phyloP scores from a whole-genome alignment of 192 early-diverging fungal genomes.

The Tieghemiomyces parasiticus region DNA sequence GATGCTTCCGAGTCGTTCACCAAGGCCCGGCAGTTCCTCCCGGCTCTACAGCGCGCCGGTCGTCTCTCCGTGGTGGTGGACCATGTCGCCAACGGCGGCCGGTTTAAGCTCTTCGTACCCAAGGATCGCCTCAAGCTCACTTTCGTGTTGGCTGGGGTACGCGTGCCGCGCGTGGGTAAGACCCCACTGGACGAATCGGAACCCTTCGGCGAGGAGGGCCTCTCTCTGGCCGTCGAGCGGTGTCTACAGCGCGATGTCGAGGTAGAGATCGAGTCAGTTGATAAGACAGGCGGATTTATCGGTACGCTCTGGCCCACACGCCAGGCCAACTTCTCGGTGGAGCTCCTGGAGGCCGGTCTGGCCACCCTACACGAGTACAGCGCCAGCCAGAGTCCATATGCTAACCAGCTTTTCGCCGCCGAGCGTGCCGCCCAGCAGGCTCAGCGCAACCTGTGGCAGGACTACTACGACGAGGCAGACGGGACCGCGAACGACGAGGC shows the following conservation, averaged over 20 bases:
- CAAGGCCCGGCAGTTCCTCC: conserved; percentile 76
- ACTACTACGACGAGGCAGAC: conserved; percentile 28
- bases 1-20: conserved; percentile 74
- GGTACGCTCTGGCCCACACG: conserved; percentile 63
- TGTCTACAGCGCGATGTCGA: conserved; percentile 89
- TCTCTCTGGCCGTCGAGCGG: conserved; percentile 41
- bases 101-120: conserved; percentile 72
- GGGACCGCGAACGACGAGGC: too few relatives aligned
- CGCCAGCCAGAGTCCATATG: conserved; percentile 64
- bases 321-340: conserved; percentile 52
- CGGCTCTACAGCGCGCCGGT: conserved; percentile 68
- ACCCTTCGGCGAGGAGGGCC: conserved; percentile 73
- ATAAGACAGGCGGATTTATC: conserved; percentile 88
- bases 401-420: conserved; percentile 52
- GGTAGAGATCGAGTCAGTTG: conserved; percentile 69
- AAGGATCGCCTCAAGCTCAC: conserved; percentile 72
- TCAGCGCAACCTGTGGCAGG: conserved; percentile 55
- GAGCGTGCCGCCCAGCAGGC: conserved; percentile 59
- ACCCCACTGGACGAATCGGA: conserved; percentile 55
- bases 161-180: conserved; percentile 67
- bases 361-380: conserved; percentile 74
- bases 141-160: conserved; percentile 72
- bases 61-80: conserved; percentile 75
- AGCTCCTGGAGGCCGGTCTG: conserved; percentile 62
- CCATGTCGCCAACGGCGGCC: conserved; percentile 63